Evolutionary conservation across 352 stramenopile species (phyloP), one percentile per base, ranked within the genome.

Genomic region (Pythium guiyangense): DNA sequence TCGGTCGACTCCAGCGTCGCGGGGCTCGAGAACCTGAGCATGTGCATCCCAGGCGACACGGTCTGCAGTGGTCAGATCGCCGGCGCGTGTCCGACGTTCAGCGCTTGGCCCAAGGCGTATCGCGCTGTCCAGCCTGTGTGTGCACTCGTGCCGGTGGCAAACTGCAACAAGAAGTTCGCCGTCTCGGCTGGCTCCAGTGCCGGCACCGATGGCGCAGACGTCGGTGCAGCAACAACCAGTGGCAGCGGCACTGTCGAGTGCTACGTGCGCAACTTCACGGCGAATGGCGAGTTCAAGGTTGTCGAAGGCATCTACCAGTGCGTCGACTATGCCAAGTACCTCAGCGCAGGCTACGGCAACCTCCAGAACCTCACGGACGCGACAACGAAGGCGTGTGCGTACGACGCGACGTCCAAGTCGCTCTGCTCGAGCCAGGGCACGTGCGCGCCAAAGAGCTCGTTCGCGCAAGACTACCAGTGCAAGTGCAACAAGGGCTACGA

Each of bases 241-340:
- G 60, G 54, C 40, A 70, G 63, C 25, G 62, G 57, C 15, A 88
- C 69, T 0, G 79, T 90, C 43, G 76, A 92, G 48, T 92, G 83
- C 59, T 90, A 79, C 62, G 64, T 66, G 52, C 71, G 69, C 49
- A 90, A 78, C 54, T 90, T 92, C 58, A 85, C 76, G 2, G 63
- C 55, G 47, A 72, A 72, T 50, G 57, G 64, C 53, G 52, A 42
- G 31, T 54, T 69, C 14, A 77, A 54, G 26, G 67, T 79, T 25
- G 67, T 90, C 18, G 84, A 84, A 45, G 83, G 83, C 46, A 88
- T 88, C 47, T 90, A 92, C 66, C 71, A 88, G 63, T 92, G 83
- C 54, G 59, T 88, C 20, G 80, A 92, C 57, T 66, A 81, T 43
- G 59, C 69, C 39, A 86, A 88, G 60, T 90, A 81, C 64, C 63